Base-by-base conservation (phyloP, 192 early-diverging fungal species). In the Coemansia guatemalensis region DNA sequence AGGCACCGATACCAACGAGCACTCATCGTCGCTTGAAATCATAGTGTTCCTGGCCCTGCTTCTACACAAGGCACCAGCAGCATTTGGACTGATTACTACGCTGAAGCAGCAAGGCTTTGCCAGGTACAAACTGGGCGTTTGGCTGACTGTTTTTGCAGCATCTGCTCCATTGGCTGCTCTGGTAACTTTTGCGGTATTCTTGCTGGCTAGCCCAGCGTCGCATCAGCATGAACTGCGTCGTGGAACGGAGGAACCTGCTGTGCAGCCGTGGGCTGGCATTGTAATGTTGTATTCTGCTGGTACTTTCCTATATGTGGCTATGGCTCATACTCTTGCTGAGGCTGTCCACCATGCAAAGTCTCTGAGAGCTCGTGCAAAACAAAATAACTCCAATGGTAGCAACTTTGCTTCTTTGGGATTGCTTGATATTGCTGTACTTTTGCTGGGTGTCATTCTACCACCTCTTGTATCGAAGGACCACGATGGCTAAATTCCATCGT, bases 31-130 rank as follows among this genome's bases (percentile, higher is more conserved):
- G 5, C 35, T 81, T 27, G 78, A 81, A 41, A 77, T 88, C 21
- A 88, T 98, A 9, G 91, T 98, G 21, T 98, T 96, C 67, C 53
- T 98, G 20, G 96, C 96, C 4, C 93, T 98, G 60, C 90, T 96
- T 85, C 78, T 98, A 26, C 96, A 98, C 84, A 98, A 98, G 76
- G 94, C 93, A 6, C 96, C 96, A 1, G 88, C 92, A 6, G 93
- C 96, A 0, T 95, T 98, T 74, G 95, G 93, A 0, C 83, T 98
- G 8, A 84, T 90, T 20, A 95, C 92, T 1, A 89, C 92, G n/a
- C 82, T 98, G 20, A 77, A 96, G 55, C 83, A 87, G 59, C 87
- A 93, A 56, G 88, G 93, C 4, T 78, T 86, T 58, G 81, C 84
- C 8, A 73, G 78, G 32, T 80, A 83, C 17, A 83, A 84, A 55